Conservation (phyloP, 129 eudicot species). For the Solidago caesia region DNA sequence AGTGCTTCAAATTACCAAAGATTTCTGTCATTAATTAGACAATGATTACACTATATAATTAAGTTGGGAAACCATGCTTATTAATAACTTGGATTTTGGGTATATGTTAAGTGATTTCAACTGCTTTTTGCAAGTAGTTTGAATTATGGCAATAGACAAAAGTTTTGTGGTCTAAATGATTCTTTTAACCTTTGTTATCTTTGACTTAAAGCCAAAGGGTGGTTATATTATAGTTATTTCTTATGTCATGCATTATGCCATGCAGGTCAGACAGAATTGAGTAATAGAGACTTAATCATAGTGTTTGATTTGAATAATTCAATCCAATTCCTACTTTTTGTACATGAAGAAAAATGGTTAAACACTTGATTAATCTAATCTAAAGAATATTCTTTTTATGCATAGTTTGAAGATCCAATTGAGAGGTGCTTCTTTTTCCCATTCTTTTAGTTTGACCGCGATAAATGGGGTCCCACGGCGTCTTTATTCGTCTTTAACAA, state of each 20-base stretch:
- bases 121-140: conserved; percentile 38
- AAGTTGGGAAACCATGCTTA: conserved; percentile 37
- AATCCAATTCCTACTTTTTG: conserved; percentile 19
- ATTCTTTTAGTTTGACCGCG: conserved; percentile 21
- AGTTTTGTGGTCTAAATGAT: conserved; percentile 48
- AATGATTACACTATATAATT: conserved; percentile 30
- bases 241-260: conserved; percentile 34
- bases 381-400: conserved; percentile 11
- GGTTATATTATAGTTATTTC: conserved; percentile 33
- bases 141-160: conserved; percentile 35
- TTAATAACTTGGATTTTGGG: conserved; percentile 22
- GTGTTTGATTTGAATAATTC: conserved; percentile 29
- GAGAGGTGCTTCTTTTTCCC: conserved; percentile 9
- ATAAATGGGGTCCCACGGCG: conserved; percentile 26
- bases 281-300: conserved; percentile 44
- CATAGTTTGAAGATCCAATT: conserved; percentile 21
- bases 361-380: conserved; percentile 7
- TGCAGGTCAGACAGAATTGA: conserved; percentile 46
- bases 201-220: conserved; percentile 61
- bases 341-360: conserved; percentile 30
- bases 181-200: conserved; percentile 40
- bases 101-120: conserved; percentile 24
- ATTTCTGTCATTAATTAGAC: conserved; percentile 34
- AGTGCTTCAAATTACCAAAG: conserved; percentile 7
- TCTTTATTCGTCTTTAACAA: conserved; percentile 14